Percentiles rank a stretch among this genome's conserved stretches.
phyloP scores from a whole-genome alignment of 306 rosid genomes.

The Inga oerstediana region DNA sequence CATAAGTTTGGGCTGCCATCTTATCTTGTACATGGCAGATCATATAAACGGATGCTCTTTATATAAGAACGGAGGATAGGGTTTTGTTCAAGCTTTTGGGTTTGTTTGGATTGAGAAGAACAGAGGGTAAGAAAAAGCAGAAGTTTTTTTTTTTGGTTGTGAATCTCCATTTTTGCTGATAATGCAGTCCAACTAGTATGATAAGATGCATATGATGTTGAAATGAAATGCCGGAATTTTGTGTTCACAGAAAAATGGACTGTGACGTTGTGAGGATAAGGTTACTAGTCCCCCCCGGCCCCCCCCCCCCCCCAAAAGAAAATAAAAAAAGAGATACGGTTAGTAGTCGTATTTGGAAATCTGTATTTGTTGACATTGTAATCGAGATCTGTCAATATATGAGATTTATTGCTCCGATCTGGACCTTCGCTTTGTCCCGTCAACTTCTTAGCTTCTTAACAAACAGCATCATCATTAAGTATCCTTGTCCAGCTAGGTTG shows the following conservation, averaged over 20 bases:
- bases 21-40: neutral
- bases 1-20: neutral
- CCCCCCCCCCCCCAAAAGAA: too few relatives aligned
- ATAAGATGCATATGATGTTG: neutral
- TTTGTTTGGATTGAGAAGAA: neutral
- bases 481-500: neutral
- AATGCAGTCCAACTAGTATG: neutral
- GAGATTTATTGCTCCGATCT: neutral
- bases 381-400: neutral
- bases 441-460: neutral
- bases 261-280: neutral
- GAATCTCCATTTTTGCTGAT: constrained; percentile 6
- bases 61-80: neutral
- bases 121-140: neutral
- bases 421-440: neutral
- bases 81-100: neutral
- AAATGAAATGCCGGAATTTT: neutral
- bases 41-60: neutral
- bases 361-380: neutral
- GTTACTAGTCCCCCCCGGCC: too few relatives aligned
- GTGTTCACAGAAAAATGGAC: neutral
- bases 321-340: neutral
- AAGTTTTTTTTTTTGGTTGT: neutral
- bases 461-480: neutral
- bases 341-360: neutral